Evolutionary conservation across 129 eudicot species (phyloP).

Genomic region (Artemisia annua): DNA sequence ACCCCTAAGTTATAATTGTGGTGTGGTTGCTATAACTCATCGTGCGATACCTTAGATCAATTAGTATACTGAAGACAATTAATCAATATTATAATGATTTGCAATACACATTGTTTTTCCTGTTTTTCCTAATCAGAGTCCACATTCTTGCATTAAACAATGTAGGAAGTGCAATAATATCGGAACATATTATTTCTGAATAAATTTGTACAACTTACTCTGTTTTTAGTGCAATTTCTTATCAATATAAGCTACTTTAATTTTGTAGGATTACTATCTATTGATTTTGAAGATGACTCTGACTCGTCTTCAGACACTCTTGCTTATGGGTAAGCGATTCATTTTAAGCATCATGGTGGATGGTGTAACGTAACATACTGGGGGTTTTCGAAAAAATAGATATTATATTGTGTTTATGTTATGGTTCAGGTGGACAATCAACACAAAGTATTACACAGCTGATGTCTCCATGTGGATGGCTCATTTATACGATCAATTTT

Average conservation of each 20-base stretch:
- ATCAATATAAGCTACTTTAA: conserved; percentile 24
- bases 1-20: too few species aligned
- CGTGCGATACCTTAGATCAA: too few species aligned
- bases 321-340: conserved; percentile 60
- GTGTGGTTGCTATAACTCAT: too few species aligned
- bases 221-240: conserved; percentile 7
- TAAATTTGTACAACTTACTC: conserved; percentile 2
- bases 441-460: conserved; percentile 92
- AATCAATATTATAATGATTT: background rate
- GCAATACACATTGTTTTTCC: background rate
- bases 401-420: conserved; percentile 1
- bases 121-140: background rate
- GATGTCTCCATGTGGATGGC: conserved; percentile 87
- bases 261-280: conserved; percentile 60
- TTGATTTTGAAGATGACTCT: conserved; percentile 65
- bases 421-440: conserved; percentile 79
- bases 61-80: too few species aligned
- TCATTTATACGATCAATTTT: conserved; percentile 62
- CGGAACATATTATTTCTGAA: background rate
- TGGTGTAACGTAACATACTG: background rate
- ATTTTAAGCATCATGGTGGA: conserved; percentile 4
- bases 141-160: background rate
- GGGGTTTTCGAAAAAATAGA: background rate
- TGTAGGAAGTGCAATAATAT: background rate
- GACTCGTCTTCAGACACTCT: conserved; percentile 57